A percentile compares a stretch with the other conserved stretches of the same genome.
Evolutionary conservation across 106 monocot genomes (phyloP).

Genomic region (Dendrobium nobile): DNA sequence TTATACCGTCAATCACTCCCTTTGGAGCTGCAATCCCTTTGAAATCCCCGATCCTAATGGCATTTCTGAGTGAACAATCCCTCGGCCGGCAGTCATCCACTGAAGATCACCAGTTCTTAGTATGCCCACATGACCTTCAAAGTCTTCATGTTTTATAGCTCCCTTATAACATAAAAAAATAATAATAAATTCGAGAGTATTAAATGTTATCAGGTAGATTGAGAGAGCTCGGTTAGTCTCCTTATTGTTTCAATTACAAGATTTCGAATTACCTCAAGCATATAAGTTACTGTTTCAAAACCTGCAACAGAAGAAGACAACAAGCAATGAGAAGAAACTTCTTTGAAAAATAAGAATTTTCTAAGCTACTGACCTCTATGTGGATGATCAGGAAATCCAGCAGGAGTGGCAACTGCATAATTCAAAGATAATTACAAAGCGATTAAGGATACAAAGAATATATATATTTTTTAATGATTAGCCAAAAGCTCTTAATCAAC

Average conservation of each 20-base stretch:
- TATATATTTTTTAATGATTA: too few species aligned
- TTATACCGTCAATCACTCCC: too few species aligned
- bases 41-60: constrained; percentile 39
- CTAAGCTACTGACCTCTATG: constrained; percentile 55
- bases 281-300: constrained; percentile 86
- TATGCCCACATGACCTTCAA: constrained; percentile 63
- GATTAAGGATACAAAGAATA: not conserved
- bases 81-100: constrained; percentile 86
- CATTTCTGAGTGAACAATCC: constrained; percentile 85
- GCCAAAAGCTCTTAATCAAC: not conserved
- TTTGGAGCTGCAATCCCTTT: constrained; percentile 63
- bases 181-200: too few species aligned
- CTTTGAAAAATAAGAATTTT: not conserved
- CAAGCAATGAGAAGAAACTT: constrained; percentile 1
- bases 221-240: too few species aligned
- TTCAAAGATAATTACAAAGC: not conserved
- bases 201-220: too few species aligned
- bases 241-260: too few species aligned
- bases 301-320: constrained; percentile 32
- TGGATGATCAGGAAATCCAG: constrained; percentile 93
- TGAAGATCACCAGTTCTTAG: constrained; percentile 76
- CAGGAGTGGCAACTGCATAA: constrained; percentile 68
- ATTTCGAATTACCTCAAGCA: constrained; percentile 53
- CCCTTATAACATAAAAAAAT: constrained; percentile 30
- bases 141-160: constrained; percentile 73